phyloP scores from a whole-genome alignment of 2,329 filamentous ascomycete genomes.

The Chalaropsis ovoidea region DNA sequence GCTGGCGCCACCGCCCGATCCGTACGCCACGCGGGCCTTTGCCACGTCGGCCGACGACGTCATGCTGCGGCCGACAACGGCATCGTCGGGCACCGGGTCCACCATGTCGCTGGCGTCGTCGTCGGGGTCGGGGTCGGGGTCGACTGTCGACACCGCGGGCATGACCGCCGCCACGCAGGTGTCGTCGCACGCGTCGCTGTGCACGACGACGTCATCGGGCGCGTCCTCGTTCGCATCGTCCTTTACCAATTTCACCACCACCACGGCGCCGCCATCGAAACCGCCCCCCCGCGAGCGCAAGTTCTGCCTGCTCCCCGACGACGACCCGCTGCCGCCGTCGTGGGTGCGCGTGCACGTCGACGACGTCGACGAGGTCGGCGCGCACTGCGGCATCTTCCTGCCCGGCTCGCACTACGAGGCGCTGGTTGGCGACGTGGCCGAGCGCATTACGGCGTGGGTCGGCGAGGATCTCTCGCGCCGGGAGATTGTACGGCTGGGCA shows the following conservation, averaged over 20 bases:
- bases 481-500: slow-evolving; percentile 26
- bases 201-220: neutral
- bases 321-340: slow-evolving; percentile 43
- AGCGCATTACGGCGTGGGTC: slow-evolving; percentile 59
- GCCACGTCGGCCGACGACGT: neutral
- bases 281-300: slow-evolving; percentile 51
- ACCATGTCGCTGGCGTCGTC: neutral
- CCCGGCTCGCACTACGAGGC: slow-evolving; percentile 61
- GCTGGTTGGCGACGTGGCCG: slow-evolving; percentile 65
- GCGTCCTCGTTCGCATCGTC: slow-evolving; percentile 6
- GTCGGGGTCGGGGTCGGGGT: neutral
- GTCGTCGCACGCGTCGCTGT: neutral
- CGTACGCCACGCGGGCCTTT: neutral
- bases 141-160: neutral
- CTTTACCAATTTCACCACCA: neutral
- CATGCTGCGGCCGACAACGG: neutral
- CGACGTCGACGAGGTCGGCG: slow-evolving; percentile 72
- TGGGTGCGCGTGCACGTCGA: slow-evolving; percentile 78
- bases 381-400: slow-evolving; percentile 75
- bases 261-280: slow-evolving; percentile 16
- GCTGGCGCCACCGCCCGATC: neutral
- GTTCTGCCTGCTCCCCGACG: slow-evolving; percentile 69
- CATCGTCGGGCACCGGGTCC: too few species aligned
- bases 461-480: slow-evolving; percentile 47
- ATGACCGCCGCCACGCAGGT: slow-evolving; percentile 44